These are phyloP conservation scores for Linanthus parryae DNA, from an alignment of 148 eudicot genomes.

Conservation along the genomic window DNA sequence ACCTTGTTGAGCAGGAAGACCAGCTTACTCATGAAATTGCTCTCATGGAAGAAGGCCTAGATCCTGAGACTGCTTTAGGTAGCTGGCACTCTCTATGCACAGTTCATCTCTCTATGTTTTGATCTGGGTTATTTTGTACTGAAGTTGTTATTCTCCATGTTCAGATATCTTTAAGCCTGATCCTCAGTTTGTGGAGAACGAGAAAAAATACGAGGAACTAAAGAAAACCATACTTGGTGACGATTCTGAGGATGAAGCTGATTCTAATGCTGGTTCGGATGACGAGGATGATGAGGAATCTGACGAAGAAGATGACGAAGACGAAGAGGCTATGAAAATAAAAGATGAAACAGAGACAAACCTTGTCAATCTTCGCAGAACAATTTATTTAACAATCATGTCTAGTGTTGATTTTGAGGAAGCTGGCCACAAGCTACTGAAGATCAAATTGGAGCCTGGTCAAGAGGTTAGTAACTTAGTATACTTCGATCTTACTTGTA, in stretches of 20 bases:
- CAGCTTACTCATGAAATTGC: slow-evolving; percentile 86
- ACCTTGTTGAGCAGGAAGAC: slow-evolving; percentile 92
- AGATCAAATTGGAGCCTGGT: slow-evolving; percentile 95
- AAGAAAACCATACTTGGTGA: slow-evolving; percentile 83
- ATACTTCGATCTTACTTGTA: too few relatives aligned
- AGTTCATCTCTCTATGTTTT: too few relatives aligned
- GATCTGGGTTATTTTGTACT: not conserved
- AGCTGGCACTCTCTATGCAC: slow-evolving; percentile 16
- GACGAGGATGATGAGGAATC: slow-evolving; percentile 73
- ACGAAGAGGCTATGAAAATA: slow-evolving; percentile 76
- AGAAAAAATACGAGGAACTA: slow-evolving; percentile 69
- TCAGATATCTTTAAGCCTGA: slow-evolving; percentile 83
- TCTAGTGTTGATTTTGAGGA: slow-evolving; percentile 99
- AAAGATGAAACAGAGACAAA: slow-evolving; percentile 90
- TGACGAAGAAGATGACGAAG: slow-evolving; percentile 59
- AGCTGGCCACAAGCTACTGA: slow-evolving; percentile 92
- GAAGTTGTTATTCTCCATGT: slow-evolving; percentile 13
- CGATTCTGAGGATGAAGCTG: slow-evolving; percentile 79
- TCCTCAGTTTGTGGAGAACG: slow-evolving; percentile 74
- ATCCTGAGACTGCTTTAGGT: slow-evolving; percentile 82
- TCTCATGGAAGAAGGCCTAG: slow-evolving; percentile 63
- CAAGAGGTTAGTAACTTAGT: slow-evolving; percentile 79
- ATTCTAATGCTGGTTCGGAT: slow-evolving; percentile 56
- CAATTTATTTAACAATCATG: slow-evolving; percentile 93
- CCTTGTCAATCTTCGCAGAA: slow-evolving; percentile 86